Conservation (phyloP, 805 yeast genomes). For the Yamadazyma olivae region DNA sequence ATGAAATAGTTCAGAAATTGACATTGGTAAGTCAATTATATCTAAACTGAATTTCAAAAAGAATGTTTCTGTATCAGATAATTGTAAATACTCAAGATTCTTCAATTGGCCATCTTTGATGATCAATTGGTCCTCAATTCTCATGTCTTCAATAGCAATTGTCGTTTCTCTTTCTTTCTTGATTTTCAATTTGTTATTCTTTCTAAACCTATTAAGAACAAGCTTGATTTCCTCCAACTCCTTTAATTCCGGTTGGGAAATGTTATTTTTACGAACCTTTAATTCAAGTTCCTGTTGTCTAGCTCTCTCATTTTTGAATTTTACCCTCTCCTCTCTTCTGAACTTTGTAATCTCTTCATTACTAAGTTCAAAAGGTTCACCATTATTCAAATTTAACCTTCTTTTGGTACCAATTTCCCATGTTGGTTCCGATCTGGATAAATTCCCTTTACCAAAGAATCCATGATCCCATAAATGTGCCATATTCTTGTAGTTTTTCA, state of each 20-base stretch:
- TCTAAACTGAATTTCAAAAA: conserved; percentile 63
- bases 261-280: conserved; percentile 28
- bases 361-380: conserved; percentile 5
- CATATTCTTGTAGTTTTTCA: conserved; percentile 47
- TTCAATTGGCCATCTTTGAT: conserved; percentile 8
- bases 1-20: conserved; percentile 18
- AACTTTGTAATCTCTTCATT: conserved; percentile 72
- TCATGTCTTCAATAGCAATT: conserved; percentile 13
- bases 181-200: conserved; percentile 9
- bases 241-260: conserved; percentile 20
- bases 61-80: conserved; percentile 73
- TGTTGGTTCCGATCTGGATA: conserved; percentile 90
- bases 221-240: conserved; percentile 17
- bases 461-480: conserved; percentile 73
- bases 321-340: conserved; percentile 68
- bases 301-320: conserved; percentile 69
- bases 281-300: conserved; percentile 48
- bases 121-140: conserved; percentile 11
- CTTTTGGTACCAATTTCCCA: conserved; percentile 70
- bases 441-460: conserved; percentile 88
- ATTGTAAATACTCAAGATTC: conserved; percentile 52
- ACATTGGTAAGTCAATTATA: conserved; percentile 32
- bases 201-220: conserved; percentile 17
- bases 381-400: conserved; percentile 40
- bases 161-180: conserved; percentile 7